phyloP scores from a whole-genome alignment of 1,284 basidiomycete species.

The Boletellus deceptivus region DNA sequence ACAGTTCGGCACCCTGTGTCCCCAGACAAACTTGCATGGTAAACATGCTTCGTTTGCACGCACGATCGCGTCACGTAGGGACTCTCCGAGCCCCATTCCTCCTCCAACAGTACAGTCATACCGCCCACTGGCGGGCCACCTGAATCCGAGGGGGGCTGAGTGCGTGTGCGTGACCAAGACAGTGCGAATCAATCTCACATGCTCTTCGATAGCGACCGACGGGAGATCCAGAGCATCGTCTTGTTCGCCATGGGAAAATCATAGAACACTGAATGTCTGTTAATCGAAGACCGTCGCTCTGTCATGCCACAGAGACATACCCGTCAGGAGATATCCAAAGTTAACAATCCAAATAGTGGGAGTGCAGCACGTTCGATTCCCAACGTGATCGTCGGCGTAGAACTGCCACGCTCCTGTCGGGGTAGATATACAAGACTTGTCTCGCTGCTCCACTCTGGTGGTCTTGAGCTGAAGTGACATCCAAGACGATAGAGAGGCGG shows the following conservation, averaged over 20 bases:
- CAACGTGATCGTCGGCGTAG: conserved; percentile 33
- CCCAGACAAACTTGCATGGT: conserved; percentile 32
- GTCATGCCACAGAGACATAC: conserved; percentile 17
- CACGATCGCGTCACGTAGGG: conserved; percentile 35
- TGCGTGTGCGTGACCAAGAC: not conserved
- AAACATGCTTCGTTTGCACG: conserved; percentile 41
- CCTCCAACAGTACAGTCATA: conserved; percentile 45
- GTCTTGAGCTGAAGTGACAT: not conserved
- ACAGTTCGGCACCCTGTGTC: conserved; percentile 35
- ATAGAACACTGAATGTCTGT: conserved; percentile 17
- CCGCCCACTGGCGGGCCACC: conserved; percentile 42
- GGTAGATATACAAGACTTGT: conserved; percentile 27
- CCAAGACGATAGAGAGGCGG: not conserved
- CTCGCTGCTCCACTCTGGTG: conserved; percentile 24
- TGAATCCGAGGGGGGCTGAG: conserved; percentile 11
- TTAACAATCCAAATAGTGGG: conserved; percentile 42
- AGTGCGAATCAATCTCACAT: conserved; percentile 30
- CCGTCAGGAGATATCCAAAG: conserved; percentile 41
- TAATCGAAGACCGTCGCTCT: too few species aligned
- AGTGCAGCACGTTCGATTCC: conserved; percentile 43
- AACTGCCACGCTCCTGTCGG: conserved; percentile 7
- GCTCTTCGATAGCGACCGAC: conserved; percentile 38
- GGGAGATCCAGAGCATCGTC: conserved; percentile 39
- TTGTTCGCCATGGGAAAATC: conserved; percentile 18
- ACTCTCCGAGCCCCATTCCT: conserved; percentile 38